Base-by-base conservation (phyloP, 805 yeast species). In the Teunomyces cretensis region DNA sequence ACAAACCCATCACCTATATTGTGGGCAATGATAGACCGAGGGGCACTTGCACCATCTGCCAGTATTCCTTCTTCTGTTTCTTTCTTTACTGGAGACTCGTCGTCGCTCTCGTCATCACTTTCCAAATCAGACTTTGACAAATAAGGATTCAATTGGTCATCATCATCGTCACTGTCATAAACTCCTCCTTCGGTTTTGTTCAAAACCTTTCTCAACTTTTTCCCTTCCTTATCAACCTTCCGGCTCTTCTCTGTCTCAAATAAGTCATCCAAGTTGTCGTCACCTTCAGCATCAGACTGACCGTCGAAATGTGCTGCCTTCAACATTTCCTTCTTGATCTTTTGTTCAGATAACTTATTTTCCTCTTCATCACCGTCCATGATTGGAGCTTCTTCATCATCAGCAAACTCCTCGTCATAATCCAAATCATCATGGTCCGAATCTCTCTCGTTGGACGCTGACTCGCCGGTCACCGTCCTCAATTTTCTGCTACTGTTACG, bases 301-400 rank as follows among this genome's bases (percentile, higher is more conserved):
- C 84, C 90, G 43, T 79, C 81, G 47, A 88, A 78, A 35, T 85
- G 87, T 42, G 84, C 84, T 2, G 96, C 96, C 52, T 82, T 79
- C 47, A 85, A 69, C 96, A 87, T 88, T 63, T 88, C 96, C 51
- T 78, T 82, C 63, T 88, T 89, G 61, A 88, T 84, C 56, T 87
- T 83, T 53, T 76, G 80, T 65, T 94, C 97, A 42, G 90, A 86
- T 50, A 89, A 86, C 62, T 86, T 90, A 62, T 88, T 87, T 60
- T 94, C 98, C 58, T 94, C 97, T 60, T 92, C 98, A 49, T 91
- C 82, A 39, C 97, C 97, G 58, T 92, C 98, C 75, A 92, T 81
- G 47, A 94, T 87, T 24, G 99, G 99, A 1, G 98, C 98, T 63
- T 92, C 99, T 69, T 94, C 99, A 64, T 94, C 99, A 65, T 94